Percentiles rank a stretch among this genome's conserved stretches.
Evolutionary conservation across 352 stramenopile genomes (phyloP).

Genomic region (Globisporangium nunn): DNA sequence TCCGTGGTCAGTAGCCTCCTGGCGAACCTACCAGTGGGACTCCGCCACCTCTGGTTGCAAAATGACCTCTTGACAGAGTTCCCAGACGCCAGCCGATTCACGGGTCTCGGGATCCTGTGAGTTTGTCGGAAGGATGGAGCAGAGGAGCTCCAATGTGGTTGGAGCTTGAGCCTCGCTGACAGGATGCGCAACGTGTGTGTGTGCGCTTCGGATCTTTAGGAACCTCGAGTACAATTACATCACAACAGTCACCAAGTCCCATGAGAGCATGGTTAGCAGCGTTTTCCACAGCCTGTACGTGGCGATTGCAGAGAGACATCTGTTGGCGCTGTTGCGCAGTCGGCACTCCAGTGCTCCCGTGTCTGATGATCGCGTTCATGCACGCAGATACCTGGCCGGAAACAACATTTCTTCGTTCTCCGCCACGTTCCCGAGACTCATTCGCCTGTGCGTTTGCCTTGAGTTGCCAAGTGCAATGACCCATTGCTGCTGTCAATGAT

Average conservation of each 20-base stretch:
- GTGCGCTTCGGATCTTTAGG: background rate
- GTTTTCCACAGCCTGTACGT: background rate
- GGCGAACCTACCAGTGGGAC: slow-evolving; percentile 6
- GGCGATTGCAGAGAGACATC: slow-evolving; percentile 1
- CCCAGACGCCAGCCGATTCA: background rate
- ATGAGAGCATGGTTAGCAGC: slow-evolving; percentile 1
- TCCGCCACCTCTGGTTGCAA: slow-evolving; percentile 2
- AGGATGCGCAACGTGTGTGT: background rate
- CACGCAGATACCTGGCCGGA: slow-evolving; percentile 28
- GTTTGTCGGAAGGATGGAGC: background rate
- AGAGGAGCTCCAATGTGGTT: no score
- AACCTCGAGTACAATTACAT: slow-evolving; percentile 11
- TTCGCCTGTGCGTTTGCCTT: slow-evolving; percentile 28
- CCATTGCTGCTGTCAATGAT: no score
- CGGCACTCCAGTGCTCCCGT: background rate
- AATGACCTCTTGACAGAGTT: background rate
- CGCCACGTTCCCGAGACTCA: slow-evolving; percentile 33
- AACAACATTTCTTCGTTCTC: slow-evolving; percentile 45
- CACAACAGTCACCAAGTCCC: background rate
- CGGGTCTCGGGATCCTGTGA: background rate
- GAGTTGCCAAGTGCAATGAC: no score
- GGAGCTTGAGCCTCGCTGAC: background rate
- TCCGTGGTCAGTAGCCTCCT: background rate
- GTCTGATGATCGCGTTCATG: background rate
- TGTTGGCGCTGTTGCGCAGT: no score